Evolutionary conservation across 139 green algal species (phyloP), one percentile per base, ranked within the genome.

Genomic region (Pleodorina starrii): DNA sequence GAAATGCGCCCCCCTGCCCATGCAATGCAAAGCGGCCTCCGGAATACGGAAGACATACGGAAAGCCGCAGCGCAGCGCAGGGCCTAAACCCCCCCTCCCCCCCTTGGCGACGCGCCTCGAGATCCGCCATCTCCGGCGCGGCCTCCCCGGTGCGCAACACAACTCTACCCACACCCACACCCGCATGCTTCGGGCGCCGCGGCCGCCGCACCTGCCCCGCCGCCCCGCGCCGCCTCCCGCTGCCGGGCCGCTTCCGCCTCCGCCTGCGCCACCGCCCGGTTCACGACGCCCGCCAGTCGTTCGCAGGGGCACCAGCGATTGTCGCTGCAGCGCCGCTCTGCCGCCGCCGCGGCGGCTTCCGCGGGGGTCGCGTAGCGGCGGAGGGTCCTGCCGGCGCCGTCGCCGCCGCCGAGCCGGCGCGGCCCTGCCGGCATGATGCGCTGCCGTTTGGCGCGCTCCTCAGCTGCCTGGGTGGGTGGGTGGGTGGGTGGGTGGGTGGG

Each of bases 361-460:
- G 66, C 83, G 66, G 83, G 46, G 1, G 46, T 80, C 1, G 46
- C 46, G 44, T 80, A 80, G n/a, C 46, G 63, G 25, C 29, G 54
- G 21, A 66, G 6, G 54, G 25, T 21, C 38, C 7, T 19, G 4
- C 10, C 72, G 32, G 9, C 59, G 21, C 43, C 63, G 27, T 68
- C 81, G 0, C 43, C 63, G 42, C 44, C 44, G 0, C 81, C 81
- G 9, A 77, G 43, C 0, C 60, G 60, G 11, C 69, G 16, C 12
- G 60, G 81, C 5, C 83, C 83, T 0, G 35, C 5, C 1, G 66
- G 46, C 83, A 93, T 93, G 73, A 93, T 38, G 35, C 91, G 87
- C 40, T 91, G 84, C 51, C 71, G 76, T 77, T 93, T 93, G 51
- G 84, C 87, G 0, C 91, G 91, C 42, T 90, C 91, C 76, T 93